Base-by-base conservation (phyloP, 2,329 filamentous ascomycete genomes). In the Scedosporium aurantiacum region DNA sequence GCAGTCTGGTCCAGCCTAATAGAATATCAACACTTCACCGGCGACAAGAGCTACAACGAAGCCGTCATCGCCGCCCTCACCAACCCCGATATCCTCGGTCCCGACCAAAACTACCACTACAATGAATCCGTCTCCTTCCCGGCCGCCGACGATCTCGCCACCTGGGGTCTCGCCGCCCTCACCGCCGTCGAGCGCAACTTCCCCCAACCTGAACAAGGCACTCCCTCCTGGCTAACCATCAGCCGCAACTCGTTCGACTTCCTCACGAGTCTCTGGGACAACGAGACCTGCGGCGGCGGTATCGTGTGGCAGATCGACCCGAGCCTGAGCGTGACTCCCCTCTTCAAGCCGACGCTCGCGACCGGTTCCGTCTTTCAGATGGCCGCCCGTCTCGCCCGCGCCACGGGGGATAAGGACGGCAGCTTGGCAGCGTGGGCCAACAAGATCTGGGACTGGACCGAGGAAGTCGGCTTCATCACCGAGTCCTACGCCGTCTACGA, bases 301-400 rank as follows among this genome's bases (percentile, higher is more conserved):
- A 75, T 94, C 56, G 79, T 84, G 62, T 93, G 89, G 89, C 90
- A 96, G 75, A 91, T 96, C 66, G 92, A 87, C 71, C 75, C 81
- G 1, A 83, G 82, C 67, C 93, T 95, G 70, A 76, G 77, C 56
- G 85, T 85, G 64, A 91, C 90, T 14, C 86, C 91, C 70, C 80
- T 84, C 68, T 94, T 95, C 81, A 94, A 92, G 74, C 93, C 93
- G 75, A 54, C 63, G 5, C 83, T 92, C 66, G 86, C 86, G 64
- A 94, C 94, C 71, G 90, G 89, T 50, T 86, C 85, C n/a, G 84
- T 94, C 70, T 92, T 95, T 72, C 87, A 92, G 68, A 79, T 96
- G 12, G 86, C 87, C 3, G 89, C 90, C 1, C 86, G 90, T 18
- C 79, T 93, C 14, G 88, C 86, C 27, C 82, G 86, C 56, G 85